A percentile compares a stretch with the other conserved stretches of the same genome.
Conservation (phyloP, 2,329 filamentous ascomycete species). For the Teratosphaeriaceae sp. region DNA sequence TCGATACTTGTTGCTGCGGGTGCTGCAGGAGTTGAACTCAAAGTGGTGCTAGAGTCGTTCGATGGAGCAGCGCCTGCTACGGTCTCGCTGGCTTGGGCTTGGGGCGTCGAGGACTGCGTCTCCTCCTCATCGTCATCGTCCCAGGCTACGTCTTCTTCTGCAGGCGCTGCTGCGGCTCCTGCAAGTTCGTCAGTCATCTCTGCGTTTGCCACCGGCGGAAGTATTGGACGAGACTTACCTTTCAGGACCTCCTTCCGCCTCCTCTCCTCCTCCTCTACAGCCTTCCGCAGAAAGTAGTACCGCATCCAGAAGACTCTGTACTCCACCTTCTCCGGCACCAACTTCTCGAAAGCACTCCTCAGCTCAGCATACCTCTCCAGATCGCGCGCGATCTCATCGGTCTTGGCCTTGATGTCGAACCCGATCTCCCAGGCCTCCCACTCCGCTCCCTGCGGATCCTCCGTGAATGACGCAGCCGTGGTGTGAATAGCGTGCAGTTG, state of each 20-base stretch:
- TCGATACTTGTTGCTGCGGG: too few relatives aligned
- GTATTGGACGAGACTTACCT: slow-evolving; percentile 53
- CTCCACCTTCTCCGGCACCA: slow-evolving; percentile 88
- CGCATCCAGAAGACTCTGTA: slow-evolving; percentile 88
- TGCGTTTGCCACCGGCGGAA: too few relatives aligned
- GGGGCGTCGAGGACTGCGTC: slow-evolving; percentile 31
- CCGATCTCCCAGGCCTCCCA: slow-evolving; percentile 65
- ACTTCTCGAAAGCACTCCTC: slow-evolving; percentile 82
- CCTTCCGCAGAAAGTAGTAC: slow-evolving; percentile 91
- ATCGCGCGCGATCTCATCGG: slow-evolving; percentile 72
- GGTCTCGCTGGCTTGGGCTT: slow-evolving; percentile 10
- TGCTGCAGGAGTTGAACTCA: too few relatives aligned
- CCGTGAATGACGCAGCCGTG: slow-evolving; percentile 70
- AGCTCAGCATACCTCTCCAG: slow-evolving; percentile 82
- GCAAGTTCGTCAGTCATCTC: slow-evolving; percentile 9
- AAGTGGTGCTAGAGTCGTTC: slow-evolving; percentile 17
- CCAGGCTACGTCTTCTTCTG: slow-evolving; percentile 64
- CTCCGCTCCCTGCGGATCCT: slow-evolving; percentile 67
- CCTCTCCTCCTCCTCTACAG: slow-evolving; percentile 88
- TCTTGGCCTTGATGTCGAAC: slow-evolving; percentile 80
- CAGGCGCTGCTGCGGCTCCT: slow-evolving; percentile 60
- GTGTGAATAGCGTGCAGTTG: slow-evolving; percentile 95
- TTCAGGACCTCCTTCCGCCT: slow-evolving; percentile 83
- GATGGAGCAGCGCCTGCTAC: too few relatives aligned
- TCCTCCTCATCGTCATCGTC: slow-evolving; percentile 70